These are phyloP conservation scores for Baeospora myosura DNA, from an alignment of 1,284 basidiomycete species.

Conservation along the genomic window DNA sequence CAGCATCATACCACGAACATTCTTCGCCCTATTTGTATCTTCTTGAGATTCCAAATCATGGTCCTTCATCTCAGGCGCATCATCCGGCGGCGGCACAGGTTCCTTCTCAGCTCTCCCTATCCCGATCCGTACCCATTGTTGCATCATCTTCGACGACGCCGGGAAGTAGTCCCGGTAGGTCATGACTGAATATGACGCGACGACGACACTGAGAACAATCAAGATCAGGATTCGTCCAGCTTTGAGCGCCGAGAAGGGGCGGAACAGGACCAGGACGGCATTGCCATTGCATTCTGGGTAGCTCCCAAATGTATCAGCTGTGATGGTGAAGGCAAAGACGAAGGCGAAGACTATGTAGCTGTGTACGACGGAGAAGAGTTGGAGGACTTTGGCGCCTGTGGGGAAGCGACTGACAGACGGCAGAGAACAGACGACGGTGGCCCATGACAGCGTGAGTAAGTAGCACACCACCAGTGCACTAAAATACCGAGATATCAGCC, in stretches of 20 bases:
- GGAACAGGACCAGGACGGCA: slow-evolving; percentile 19
- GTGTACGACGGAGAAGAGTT: slow-evolving; percentile 16
- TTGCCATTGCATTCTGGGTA: slow-evolving; percentile 17
- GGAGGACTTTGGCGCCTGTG: slow-evolving; percentile 7
- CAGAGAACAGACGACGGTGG: slow-evolving; percentile 16
- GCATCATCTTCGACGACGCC: background rate
- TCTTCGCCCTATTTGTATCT: background rate
- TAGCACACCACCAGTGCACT: slow-evolving; percentile 14
- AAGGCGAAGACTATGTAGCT: slow-evolving; percentile 20
- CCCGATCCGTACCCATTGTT: background rate
- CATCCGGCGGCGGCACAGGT: background rate
- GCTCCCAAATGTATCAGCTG: slow-evolving; percentile 15
- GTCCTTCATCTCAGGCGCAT: background rate
- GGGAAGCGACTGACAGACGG: slow-evolving; percentile 15
- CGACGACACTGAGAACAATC: slow-evolving; percentile 10
- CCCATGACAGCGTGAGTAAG: slow-evolving; percentile 16
- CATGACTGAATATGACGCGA: slow-evolving; percentile 12
- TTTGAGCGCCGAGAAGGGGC: slow-evolving; percentile 17
- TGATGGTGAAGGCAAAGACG: slow-evolving; percentile 17
- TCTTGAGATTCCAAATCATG: background rate
- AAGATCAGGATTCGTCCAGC: slow-evolving; percentile 16
- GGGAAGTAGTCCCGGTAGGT: slow-evolving; percentile 14
- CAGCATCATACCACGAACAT: background rate
- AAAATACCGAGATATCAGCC: background rate
- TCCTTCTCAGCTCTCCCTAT: background rate